Percentiles rank a stretch among this genome's conserved stretches.
Conservation (phyloP, 192 early-diverging fungal species). For the Umbelopsis vinacea region DNA sequence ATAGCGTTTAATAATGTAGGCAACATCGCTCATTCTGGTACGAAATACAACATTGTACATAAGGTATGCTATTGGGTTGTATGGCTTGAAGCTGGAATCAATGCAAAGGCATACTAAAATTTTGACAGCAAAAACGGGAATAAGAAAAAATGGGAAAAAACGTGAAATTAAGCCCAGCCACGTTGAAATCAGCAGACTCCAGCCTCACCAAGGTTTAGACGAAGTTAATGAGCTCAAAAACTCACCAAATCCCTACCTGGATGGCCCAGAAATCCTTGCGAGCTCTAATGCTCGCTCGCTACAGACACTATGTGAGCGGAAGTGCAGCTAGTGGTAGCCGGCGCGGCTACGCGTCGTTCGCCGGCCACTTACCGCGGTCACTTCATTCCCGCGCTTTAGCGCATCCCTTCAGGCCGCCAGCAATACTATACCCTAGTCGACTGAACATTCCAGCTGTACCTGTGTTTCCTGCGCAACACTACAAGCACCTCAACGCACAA, state of each 20-base stretch:
- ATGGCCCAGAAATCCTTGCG: slow-evolving; percentile 10
- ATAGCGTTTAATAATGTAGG: too few species aligned
- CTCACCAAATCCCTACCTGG: slow-evolving; percentile 1
- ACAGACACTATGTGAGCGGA: not conserved
- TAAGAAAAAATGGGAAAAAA: not conserved
- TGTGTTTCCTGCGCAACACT: slow-evolving; percentile 16
- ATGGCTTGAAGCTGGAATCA: too few species aligned
- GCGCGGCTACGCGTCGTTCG: slow-evolving; percentile 1
- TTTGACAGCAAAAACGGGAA: not conserved
- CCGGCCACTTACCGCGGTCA: not conserved
- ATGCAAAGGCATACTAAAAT: not conserved
- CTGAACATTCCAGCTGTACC: not conserved
- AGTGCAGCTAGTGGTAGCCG: not conserved
- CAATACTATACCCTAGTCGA: slow-evolving; percentile 7
- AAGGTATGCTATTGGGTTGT: too few species aligned
- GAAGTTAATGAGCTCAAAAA: slow-evolving; percentile 15
- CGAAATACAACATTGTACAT: too few species aligned
- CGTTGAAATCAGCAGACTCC: slow-evolving; percentile 12
- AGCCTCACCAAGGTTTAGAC: not conserved
- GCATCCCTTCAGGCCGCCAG: not conserved
- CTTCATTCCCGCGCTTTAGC: slow-evolving; percentile 12
- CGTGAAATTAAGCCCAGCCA: not conserved
- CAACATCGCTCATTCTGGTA: too few species aligned
- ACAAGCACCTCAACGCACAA: slow-evolving; percentile 20
- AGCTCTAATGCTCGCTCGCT: not conserved